Percentiles rank a stretch among this genome's conserved stretches.
Evolutionary conservation across 2,329 filamentous ascomycete genomes (phyloP).

Genomic region (Diaporthe citriasiana): DNA sequence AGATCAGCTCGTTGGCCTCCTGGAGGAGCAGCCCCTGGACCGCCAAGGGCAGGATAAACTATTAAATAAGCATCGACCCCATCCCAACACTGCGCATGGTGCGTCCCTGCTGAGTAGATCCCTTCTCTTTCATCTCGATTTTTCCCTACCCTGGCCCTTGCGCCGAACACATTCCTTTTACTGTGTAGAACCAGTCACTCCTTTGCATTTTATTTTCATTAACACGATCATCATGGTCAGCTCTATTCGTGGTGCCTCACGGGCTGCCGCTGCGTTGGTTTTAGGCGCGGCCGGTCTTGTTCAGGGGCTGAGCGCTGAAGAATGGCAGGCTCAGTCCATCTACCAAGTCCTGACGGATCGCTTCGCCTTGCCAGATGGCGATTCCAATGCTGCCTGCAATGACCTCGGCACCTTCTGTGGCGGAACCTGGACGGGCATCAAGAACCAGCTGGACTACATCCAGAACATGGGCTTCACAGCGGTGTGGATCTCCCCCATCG

Average conservation of each 20-base stretch:
- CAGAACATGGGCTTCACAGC: conserved; percentile 24
- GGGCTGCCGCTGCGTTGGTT: not conserved
- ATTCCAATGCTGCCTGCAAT: conserved; percentile 23
- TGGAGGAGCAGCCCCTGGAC: not conserved
- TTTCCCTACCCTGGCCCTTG: conserved; percentile 4
- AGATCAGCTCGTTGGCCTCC: not conserved
- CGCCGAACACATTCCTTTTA: conserved; percentile 26
- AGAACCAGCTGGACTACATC: conserved; percentile 34
- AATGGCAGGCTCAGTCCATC: conserved; percentile 32
- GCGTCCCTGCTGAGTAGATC: conserved; percentile 23
- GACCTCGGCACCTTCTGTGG: conserved; percentile 30
- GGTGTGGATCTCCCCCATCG: conserved; percentile 29
- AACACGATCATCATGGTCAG: conserved; percentile 3
- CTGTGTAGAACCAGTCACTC: conserved; percentile 12
- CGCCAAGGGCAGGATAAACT: conserved; percentile 8
- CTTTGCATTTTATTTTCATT: conserved; percentile 11
- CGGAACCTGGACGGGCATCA: conserved; percentile 33
- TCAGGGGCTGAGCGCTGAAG: conserved; percentile 14
- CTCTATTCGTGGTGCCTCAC: conserved; percentile 14
- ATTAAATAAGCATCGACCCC: conserved; percentile 18
- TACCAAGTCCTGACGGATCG: conserved; percentile 35
- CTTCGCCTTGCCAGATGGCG: conserved; percentile 21
- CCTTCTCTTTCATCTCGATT: not conserved
- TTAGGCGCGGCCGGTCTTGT: conserved; percentile 21
- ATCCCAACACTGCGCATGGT: not conserved